Percentiles rank a stretch among this genome's conserved stretches.
phyloP scores from a whole-genome alignment of 1,139 yeast species.

The Wickerhamomyces sp. region DNA sequence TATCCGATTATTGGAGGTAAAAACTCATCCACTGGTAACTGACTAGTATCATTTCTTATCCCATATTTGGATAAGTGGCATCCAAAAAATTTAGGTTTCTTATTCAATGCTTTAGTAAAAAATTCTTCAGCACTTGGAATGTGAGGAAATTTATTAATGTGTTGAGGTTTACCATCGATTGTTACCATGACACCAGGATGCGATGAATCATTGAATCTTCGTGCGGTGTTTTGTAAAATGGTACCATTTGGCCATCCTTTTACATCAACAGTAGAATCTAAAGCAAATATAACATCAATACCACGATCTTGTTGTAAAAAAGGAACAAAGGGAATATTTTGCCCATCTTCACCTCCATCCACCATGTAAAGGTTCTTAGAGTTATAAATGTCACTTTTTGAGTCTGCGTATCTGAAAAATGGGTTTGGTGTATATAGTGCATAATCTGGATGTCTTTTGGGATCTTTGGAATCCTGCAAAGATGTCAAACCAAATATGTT shows the following conservation, averaged over 20 bases:
- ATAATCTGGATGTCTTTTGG: slow-evolving; percentile 46
- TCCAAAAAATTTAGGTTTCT: slow-evolving; percentile 50
- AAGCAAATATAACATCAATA: slow-evolving; percentile 25
- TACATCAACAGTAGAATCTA: slow-evolving; percentile 61
- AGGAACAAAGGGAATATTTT: slow-evolving; percentile 60
- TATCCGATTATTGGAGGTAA: slow-evolving; percentile 55
- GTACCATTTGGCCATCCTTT: slow-evolving; percentile 65
- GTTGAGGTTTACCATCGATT: slow-evolving; percentile 12
- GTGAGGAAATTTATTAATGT: slow-evolving; percentile 23
- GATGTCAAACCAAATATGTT: slow-evolving; percentile 44
- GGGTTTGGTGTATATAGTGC: slow-evolving; percentile 78
- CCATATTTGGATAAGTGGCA: slow-evolving; percentile 38
- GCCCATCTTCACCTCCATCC: slow-evolving; percentile 68
- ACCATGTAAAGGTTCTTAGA: slow-evolving; percentile 40
- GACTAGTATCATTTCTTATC: slow-evolving; percentile 5
- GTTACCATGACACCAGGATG: slow-evolving; percentile 19
- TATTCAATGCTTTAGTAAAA: slow-evolving; percentile 27
- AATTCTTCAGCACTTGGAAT: slow-evolving; percentile 30
- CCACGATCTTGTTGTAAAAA: slow-evolving; percentile 35
- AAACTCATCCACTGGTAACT: slow-evolving; percentile 16
- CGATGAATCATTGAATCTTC: slow-evolving; percentile 24
- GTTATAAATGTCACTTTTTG: slow-evolving; percentile 15
- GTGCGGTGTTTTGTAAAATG: slow-evolving; percentile 34
- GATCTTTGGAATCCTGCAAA: slow-evolving; percentile 16
- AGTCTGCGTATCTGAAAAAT: slow-evolving; percentile 39